Conservation (phyloP, 768 basidiomycete species). For the Trametopsis cervina region DNA sequence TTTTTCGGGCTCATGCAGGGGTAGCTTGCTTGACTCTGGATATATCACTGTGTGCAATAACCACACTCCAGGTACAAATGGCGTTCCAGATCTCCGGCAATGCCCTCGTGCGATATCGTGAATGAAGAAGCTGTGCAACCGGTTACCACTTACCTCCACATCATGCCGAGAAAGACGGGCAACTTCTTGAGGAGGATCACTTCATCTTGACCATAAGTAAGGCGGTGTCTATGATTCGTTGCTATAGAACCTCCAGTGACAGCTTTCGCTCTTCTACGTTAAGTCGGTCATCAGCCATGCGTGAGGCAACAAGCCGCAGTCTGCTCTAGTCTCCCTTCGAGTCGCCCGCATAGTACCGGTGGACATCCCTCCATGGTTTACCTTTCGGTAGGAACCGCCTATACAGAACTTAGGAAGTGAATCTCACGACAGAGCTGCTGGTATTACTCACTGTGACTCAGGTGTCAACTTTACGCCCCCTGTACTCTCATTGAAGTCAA, state of each 20-base stretch:
- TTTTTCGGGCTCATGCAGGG: no score
- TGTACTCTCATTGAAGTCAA: conserved; percentile 7
- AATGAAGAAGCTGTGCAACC: no score
- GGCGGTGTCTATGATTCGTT: no score
- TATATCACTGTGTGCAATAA: no score
- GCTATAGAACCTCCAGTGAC: not conserved
- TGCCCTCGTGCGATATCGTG: no score
- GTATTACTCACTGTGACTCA: conserved; percentile 6
- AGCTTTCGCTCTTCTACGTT: not conserved
- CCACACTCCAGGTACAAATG: no score
- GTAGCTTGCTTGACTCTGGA: no score
- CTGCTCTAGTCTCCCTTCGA: conserved; percentile 2
- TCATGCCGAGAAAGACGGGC: no score
- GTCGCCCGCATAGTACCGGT: not conserved
- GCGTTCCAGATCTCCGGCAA: no score
- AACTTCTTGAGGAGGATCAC: no score
- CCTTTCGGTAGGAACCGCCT: conserved; percentile 19
- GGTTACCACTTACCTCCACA: no score
- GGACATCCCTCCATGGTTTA: conserved; percentile 17
- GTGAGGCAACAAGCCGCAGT: not conserved
- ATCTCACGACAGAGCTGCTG: not conserved
- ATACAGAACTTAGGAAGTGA: not conserved
- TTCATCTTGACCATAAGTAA: no score
- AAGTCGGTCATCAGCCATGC: not conserved
- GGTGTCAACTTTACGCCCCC: conserved; percentile 11